Percentiles rank a stretch among this genome's conserved stretches.
Evolutionary conservation across 1,284 basidiomycete species (phyloP).

Genomic region (Omphalotus olearius): DNA sequence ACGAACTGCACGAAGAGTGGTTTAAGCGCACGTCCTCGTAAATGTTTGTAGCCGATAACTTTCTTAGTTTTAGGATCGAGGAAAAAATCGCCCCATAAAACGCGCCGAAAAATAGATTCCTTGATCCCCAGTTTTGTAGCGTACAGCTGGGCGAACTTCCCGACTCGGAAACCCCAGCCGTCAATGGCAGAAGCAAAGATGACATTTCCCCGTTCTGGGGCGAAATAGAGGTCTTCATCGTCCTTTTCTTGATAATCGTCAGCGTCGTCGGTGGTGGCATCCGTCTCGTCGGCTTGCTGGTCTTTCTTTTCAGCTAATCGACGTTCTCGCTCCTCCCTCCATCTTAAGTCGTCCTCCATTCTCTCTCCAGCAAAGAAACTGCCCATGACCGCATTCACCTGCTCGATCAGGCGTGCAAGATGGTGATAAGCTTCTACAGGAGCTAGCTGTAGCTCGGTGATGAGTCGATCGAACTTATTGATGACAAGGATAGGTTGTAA

Average conservation of each 20-base stretch:
- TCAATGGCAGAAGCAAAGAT: constrained; percentile 96
- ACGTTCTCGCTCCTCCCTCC: constrained; percentile 89
- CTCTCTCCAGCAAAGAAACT: constrained; percentile 92
- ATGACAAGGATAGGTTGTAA: constrained; percentile 92
- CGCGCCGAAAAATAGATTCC: constrained; percentile 81
- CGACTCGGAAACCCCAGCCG: constrained; percentile 96
- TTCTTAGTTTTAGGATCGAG: constrained; percentile 95
- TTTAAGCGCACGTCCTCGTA: constrained; percentile 84
- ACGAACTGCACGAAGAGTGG: constrained; percentile 99
- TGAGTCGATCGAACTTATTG: constrained; percentile 95
- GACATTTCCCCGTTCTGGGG: constrained; percentile 94
- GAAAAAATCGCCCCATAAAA: constrained; percentile 98
- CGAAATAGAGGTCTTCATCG: constrained; percentile 97
- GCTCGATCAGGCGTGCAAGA: constrained; percentile 89
- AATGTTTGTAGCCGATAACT: constrained; percentile 88
- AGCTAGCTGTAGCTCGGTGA: constrained; percentile 90
- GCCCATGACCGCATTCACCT: constrained; percentile 98
- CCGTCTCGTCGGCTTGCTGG: constrained; percentile 59
- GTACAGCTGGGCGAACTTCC: constrained; percentile 93
- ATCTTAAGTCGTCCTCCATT: constrained; percentile 96
- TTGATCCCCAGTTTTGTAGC: constrained; percentile 90
- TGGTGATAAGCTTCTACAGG: constrained; percentile 96
- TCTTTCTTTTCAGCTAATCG: constrained; percentile 75
- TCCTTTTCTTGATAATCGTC: constrained; percentile 89
- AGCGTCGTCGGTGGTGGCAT: constrained; percentile 50